Percentiles rank a stretch among this genome's conserved stretches.
These are phyloP conservation scores for Aspergillus egyptiacus DNA, from an alignment of 495 filamentous ascomycete species.

Conservation along the genomic window DNA sequence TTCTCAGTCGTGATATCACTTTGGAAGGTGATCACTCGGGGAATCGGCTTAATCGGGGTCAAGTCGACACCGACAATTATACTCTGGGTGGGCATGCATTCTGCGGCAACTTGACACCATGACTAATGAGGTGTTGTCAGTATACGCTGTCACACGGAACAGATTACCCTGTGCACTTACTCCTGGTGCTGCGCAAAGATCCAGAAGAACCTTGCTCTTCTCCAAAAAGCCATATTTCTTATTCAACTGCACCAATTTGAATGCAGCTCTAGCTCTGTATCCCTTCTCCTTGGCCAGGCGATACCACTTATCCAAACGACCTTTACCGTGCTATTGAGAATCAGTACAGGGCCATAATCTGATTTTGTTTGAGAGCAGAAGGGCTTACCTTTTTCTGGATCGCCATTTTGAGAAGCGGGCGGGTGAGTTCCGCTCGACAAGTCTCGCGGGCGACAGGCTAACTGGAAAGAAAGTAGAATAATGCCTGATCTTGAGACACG, in stretches of 20 bases:
- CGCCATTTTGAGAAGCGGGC: slow-evolving; percentile 57
- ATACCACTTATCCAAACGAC: slow-evolving; percentile 97
- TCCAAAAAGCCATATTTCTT: slow-evolving; percentile 98
- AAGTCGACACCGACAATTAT: slow-evolving; percentile 95
- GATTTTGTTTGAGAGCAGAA: neutral
- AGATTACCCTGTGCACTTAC: slow-evolving; percentile 44
- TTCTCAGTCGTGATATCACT: slow-evolving; percentile 98
- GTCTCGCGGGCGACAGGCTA: slow-evolving; percentile 18
- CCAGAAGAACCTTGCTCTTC: slow-evolving; percentile 89
- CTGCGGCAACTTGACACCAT: slow-evolving; percentile 97
- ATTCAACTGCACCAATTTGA: slow-evolving; percentile 98
- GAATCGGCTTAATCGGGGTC: slow-evolving; percentile 91
- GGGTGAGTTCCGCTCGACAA: slow-evolving; percentile 23
- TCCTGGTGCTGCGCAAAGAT: slow-evolving; percentile 96
- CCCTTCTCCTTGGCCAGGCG: slow-evolving; percentile 97
- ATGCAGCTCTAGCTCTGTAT: slow-evolving; percentile 91
- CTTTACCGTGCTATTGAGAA: slow-evolving; percentile 74
- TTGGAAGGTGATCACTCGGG: slow-evolving; percentile 89
- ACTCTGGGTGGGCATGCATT: slow-evolving; percentile 85
- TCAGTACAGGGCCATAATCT: slow-evolving; percentile 17
- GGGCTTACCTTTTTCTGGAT: slow-evolving; percentile 84
- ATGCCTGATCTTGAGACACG: neutral
- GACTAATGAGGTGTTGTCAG: slow-evolving; percentile 51
- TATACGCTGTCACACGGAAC: neutral
- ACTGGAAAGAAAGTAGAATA: slow-evolving; percentile 2